Evolutionary conservation across 768 basidiomycete genomes (phyloP).

Genomic region (Mycena galopus): DNA sequence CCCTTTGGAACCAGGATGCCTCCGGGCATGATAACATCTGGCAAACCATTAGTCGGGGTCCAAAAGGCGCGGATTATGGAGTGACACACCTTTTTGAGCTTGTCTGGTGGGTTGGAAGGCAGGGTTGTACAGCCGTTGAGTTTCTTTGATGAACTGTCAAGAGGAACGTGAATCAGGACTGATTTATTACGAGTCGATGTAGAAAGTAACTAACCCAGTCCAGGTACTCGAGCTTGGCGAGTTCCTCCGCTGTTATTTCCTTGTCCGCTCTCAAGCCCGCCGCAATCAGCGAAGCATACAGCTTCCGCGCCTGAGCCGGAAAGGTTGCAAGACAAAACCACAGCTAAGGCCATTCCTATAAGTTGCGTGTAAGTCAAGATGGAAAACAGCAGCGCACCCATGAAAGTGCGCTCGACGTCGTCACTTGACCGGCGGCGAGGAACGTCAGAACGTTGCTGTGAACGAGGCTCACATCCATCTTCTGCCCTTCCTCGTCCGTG

Average conservation of each 20-base stretch:
- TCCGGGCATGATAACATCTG: slow-evolving; percentile 33
- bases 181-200: no score
- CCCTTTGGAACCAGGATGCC: slow-evolving; percentile 26
- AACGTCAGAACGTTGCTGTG: slow-evolving; percentile 29
- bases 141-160: slow-evolving; percentile 22
- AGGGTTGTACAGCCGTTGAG: slow-evolving; percentile 31
- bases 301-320: slow-evolving; percentile 26
- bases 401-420: slow-evolving; percentile 25
- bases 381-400: slow-evolving; percentile 19
- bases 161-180: neutral
- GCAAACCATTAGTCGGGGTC: no score
- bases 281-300: slow-evolving; percentile 28
- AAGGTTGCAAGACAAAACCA: slow-evolving; percentile 32
- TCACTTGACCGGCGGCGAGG: slow-evolving; percentile 31
- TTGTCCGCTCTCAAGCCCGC: slow-evolving; percentile 21
- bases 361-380: no score
- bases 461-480: slow-evolving; percentile 30
- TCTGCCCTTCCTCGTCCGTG: slow-evolving; percentile 30
- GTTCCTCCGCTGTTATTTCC: slow-evolving; percentile 32
- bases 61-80: no score
- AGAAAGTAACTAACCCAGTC: no score
- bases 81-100: slow-evolving; percentile 30
- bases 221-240: slow-evolving; percentile 30
- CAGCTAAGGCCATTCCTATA: neutral
- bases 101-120: slow-evolving; percentile 31